Base-by-base conservation (phyloP, 1,139 yeast species). In the Hanseniaspora gamundiae region DNA sequence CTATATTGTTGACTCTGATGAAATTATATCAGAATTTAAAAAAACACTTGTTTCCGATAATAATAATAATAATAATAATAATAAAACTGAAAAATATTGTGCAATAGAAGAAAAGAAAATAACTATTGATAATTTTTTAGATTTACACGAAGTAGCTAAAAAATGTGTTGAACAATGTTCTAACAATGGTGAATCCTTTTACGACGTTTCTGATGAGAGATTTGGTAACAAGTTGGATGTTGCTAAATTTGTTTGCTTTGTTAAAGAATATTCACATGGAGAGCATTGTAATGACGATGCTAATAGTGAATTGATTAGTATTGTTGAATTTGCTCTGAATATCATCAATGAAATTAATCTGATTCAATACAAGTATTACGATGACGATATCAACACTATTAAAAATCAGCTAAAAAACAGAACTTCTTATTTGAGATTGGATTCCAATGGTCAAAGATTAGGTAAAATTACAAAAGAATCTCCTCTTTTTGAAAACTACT, bases 401-500 rank as follows among this genome's bases (percentile, higher is more conserved):
- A 65, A 80, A 49, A 71, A 67, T 40, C 95, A 88, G 56, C 57
- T 88, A 35, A 72, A 69, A 54, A 86, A 82, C 54, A 73, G 98
- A 53, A 80, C 81, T 52, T 74, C 77, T 49, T 91, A 78, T 57
- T 67, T 80, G 49, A 72, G 96, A 48, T 61, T 91, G 35, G 96
- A 85, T 51, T 74, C 66, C 2, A 71, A 80, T 59, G 96, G 96
- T 0, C 95, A 95, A 21, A 70, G 73, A 52, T 60, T 80, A 51
- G 96, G 96, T 3, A 67, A 66, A 42, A 69, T 88, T 43, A 75
- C 78, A 6, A 52, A 54, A 2, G 60, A 71, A 14, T 52, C 56
- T 8, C 95, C 95, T 0, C 67, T 91, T 42, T 76, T 84, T 2
- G 97, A 91, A 59, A 78, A 87, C 2, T 91, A 88, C 61, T 91